These are phyloP conservation scores for Exsudoporus frostii DNA, from an alignment of 768 basidiomycete genomes.

Conservation along the genomic window DNA sequence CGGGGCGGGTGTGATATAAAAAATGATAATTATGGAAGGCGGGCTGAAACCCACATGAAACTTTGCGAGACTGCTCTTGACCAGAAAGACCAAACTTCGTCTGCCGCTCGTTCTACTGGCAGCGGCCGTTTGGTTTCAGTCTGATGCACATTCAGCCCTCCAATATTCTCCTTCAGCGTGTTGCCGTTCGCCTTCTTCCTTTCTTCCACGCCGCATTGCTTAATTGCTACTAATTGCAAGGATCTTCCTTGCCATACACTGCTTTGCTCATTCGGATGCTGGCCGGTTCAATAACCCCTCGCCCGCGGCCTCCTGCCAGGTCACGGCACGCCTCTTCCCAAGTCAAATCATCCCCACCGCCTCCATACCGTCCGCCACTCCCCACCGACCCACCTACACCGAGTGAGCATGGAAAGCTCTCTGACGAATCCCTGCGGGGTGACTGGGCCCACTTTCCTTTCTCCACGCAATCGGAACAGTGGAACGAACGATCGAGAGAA, in stretches of 20 bases:
- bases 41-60: slow-evolving; percentile 16
- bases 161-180: background rate
- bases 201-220: slow-evolving; percentile 1
- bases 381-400: slow-evolving; percentile 27
- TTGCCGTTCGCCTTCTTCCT: slow-evolving; percentile 1
- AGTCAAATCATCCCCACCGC: slow-evolving; percentile 45
- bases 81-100: background rate
- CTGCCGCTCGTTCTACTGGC: background rate
- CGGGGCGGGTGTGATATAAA: too few species aligned
- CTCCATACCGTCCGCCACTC: slow-evolving; percentile 51
- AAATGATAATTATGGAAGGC: background rate
- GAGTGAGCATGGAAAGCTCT: slow-evolving; percentile 35
- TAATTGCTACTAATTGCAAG: background rate
- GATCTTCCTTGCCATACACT: slow-evolving; percentile 12
- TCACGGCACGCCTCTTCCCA: slow-evolving; percentile 46
- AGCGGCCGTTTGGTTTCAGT: slow-evolving; percentile 16
- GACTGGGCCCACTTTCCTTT: slow-evolving; percentile 20
- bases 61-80: background rate
- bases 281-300: slow-evolving; percentile 42
- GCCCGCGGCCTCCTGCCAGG: slow-evolving; percentile 72
- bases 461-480: slow-evolving; percentile 38
- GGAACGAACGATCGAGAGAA: slow-evolving; percentile 69
- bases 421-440: slow-evolving; percentile 17
- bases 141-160: slow-evolving; percentile 18
- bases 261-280: slow-evolving; percentile 39